A percentile compares a stretch with the other conserved stretches of the same genome.
Conservation (phyloP, 768 basidiomycete species). For the Xerocomus potaroensis region DNA sequence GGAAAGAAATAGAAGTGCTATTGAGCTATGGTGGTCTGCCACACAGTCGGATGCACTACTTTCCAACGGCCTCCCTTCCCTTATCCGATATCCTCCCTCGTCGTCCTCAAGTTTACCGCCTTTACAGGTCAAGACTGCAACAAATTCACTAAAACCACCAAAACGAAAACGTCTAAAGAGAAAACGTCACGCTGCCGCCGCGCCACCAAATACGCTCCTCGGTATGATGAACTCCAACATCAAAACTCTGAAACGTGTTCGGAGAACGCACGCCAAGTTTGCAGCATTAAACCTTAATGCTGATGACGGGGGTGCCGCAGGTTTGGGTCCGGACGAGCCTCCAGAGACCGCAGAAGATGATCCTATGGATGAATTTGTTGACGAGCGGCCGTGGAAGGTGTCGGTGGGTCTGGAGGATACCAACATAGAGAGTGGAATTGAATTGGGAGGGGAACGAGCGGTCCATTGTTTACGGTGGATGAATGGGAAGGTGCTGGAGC, state of each 20-base stretch:
- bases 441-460: slow-evolving; percentile 58
- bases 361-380: slow-evolving; percentile 35
- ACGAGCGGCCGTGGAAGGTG: slow-evolving; percentile 59
- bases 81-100: slow-evolving; percentile 34
- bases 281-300: slow-evolving; percentile 44
- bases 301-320: slow-evolving; percentile 31
- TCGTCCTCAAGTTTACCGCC: slow-evolving; percentile 3
- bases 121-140: slow-evolving; percentile 10
- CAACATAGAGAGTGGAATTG: slow-evolving; percentile 32
- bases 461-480: slow-evolving; percentile 68
- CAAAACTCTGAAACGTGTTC: slow-evolving; percentile 65
- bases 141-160: slow-evolving; percentile 5
- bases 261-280: slow-evolving; percentile 70
- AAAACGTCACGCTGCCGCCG: slow-evolving; percentile 9
- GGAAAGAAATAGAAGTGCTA: slow-evolving; percentile 39
- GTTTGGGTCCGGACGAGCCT: slow-evolving; percentile 29
- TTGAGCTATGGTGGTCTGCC: slow-evolving; percentile 74
- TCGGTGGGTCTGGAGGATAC: slow-evolving; percentile 17
- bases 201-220: slow-evolving; percentile 48
- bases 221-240: slow-evolving; percentile 73
- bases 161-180: slow-evolving; percentile 28
- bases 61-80: slow-evolving; percentile 59
- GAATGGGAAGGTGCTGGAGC: slow-evolving; percentile 76
- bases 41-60: slow-evolving; percentile 58
- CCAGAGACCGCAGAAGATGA: slow-evolving; percentile 33